These are phyloP conservation scores for Acanthamoeba healyi DNA, from an alignment of 208 protist genomes.

Conservation along the genomic window DNA sequence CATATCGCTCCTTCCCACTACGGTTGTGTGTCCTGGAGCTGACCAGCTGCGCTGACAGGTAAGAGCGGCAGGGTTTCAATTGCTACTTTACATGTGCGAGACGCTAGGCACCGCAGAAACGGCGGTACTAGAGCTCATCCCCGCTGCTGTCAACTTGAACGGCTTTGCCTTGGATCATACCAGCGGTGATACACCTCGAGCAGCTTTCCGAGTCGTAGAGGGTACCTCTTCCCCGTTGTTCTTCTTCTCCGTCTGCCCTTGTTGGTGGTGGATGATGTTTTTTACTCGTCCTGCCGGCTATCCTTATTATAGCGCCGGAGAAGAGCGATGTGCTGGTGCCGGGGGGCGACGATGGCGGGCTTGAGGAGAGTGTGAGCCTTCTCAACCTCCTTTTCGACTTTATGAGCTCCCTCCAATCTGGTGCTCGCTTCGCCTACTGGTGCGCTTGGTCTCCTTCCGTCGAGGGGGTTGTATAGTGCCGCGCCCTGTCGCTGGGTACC, in stretches of 20 bases:
- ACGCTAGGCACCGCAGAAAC: not conserved
- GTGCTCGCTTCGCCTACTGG: conserved; percentile 16
- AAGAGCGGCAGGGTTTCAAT: conserved; percentile 17
- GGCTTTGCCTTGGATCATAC: not conserved
- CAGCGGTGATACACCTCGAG: not conserved
- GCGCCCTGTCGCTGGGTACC: too few relatives aligned
- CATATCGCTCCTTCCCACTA: not conserved
- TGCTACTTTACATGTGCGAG: conserved; percentile 34
- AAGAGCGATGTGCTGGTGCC: conserved; percentile 28
- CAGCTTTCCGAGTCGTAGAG: not conserved
- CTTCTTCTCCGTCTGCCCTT: not conserved
- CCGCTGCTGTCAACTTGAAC: conserved; percentile 35
- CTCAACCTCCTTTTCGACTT: conserved; percentile 38
- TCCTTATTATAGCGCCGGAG: conserved; percentile 30
- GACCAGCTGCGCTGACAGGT: not conserved
- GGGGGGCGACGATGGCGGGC: not conserved
- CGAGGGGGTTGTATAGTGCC: too few relatives aligned
- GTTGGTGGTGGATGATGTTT: too few relatives aligned
- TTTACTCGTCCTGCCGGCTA: not conserved
- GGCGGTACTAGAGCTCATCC: conserved; percentile 8
- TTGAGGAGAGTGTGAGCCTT: conserved; percentile 27
- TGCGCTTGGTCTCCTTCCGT: not conserved
- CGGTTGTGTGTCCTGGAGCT: too few relatives aligned
- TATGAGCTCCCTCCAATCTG: not conserved
- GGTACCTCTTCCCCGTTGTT: not conserved